A percentile compares a stretch with the other conserved stretches of the same genome.
These are phyloP conservation scores for Macadamia integrifolia DNA, from an alignment of 164 flowering plant species.

Conservation along the genomic window DNA sequence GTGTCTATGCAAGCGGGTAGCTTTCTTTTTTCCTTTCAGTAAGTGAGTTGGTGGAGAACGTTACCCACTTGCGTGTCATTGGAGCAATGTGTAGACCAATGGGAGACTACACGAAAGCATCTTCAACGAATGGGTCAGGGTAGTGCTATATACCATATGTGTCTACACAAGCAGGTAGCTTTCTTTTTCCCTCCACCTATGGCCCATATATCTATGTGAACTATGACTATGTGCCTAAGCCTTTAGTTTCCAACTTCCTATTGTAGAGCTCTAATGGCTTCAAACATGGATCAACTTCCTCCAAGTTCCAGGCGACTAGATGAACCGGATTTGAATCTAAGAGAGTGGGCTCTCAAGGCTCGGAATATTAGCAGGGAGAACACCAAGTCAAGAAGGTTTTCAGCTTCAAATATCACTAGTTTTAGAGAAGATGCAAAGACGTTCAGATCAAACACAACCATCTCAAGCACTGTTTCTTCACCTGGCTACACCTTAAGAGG, in stretches of 20 bases:
- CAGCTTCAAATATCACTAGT: constrained; percentile 55
- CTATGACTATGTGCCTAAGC: neutral
- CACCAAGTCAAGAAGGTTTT: constrained; percentile 55
- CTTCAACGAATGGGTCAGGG: no score
- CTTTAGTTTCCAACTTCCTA: neutral
- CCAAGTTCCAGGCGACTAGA: constrained; percentile 19
- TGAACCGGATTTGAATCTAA: constrained; percentile 43
- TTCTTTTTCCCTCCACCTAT: no score
- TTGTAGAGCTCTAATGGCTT: neutral
- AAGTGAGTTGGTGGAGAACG: no score
- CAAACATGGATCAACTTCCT: constrained; percentile 27
- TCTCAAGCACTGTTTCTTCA: constrained; percentile 85
- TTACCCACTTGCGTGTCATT: no score
- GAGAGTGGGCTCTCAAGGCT: constrained; percentile 59
- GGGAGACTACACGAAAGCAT: no score
- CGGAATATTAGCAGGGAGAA: constrained; percentile 42
- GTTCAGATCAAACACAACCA: constrained; percentile 49
- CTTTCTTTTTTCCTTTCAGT: no score
- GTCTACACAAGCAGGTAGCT: no score
- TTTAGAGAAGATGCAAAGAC: constrained; percentile 66
- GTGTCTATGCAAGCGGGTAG: no score
- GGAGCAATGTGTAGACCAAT: no score
- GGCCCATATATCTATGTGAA: no score
- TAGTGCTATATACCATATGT: no score
- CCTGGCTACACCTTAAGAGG: constrained; percentile 74